A percentile compares a stretch with the other conserved stretches of the same genome.
These are phyloP conservation scores for Mycena belliarum DNA, from an alignment of 768 basidiomycete species.

Conservation along the genomic window DNA sequence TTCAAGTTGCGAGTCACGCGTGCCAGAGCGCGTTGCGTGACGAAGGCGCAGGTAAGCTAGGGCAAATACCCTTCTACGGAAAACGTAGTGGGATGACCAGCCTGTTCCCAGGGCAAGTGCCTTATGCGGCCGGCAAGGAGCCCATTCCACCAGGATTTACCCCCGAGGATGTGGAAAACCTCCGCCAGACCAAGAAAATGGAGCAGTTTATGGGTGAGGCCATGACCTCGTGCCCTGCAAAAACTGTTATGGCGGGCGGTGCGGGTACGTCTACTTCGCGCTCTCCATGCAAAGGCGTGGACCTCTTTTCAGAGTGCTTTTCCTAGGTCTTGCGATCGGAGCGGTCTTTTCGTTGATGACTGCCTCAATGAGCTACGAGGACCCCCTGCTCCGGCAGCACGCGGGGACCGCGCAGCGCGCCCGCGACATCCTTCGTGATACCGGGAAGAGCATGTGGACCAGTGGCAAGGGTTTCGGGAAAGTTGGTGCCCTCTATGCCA, in stretches of 20 bases:
- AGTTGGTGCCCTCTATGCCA: slow-evolving; percentile 93
- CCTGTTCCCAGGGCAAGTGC: slow-evolving; percentile 53
- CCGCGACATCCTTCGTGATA: slow-evolving; percentile 84
- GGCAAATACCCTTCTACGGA: background rate
- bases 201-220: slow-evolving; percentile 67
- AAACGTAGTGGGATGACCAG: slow-evolving; percentile 12
- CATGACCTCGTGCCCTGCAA: slow-evolving; percentile 86
- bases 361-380: slow-evolving; percentile 92
- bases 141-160: slow-evolving; percentile 83
- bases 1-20: slow-evolving; percentile 4
- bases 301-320: slow-evolving; percentile 5
- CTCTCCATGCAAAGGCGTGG: background rate
- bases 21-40: background rate
- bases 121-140: slow-evolving; percentile 85
- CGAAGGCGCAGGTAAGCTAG: slow-evolving; percentile 6
- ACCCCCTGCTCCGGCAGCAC: slow-evolving; percentile 77
- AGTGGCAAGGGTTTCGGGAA: slow-evolving; percentile 92
- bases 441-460: slow-evolving; percentile 90
- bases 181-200: slow-evolving; percentile 75
- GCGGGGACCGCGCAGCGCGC: slow-evolving; percentile 74
- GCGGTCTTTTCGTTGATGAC: slow-evolving; percentile 98
- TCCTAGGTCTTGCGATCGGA: slow-evolving; percentile 83
- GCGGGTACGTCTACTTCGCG: slow-evolving; percentile 58
- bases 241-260: slow-evolving; percentile 78
- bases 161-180: slow-evolving; percentile 72